phyloP scores from a whole-genome alignment of 2,329 filamentous ascomycete species.

The Epichloe amarillans region DNA sequence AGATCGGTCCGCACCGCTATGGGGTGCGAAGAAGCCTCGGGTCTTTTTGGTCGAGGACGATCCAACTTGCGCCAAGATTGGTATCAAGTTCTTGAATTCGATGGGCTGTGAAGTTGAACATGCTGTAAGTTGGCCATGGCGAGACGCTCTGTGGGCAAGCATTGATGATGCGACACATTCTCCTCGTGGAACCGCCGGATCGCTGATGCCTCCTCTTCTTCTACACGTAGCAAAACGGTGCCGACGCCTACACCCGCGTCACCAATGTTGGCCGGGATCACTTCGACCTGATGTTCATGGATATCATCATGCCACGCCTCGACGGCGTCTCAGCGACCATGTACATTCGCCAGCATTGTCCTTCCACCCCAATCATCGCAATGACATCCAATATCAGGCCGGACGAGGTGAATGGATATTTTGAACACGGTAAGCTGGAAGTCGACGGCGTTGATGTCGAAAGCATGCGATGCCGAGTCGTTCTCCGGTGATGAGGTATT shows the following conservation, averaged over 20 bases:
- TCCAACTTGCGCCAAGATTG: slow-evolving; percentile 52
- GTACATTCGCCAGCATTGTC: slow-evolving; percentile 77
- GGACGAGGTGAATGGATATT: slow-evolving; percentile 94
- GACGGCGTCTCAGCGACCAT: slow-evolving; percentile 92
- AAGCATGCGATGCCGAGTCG: no score
- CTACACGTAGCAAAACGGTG: slow-evolving; percentile 46
- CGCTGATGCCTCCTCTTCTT: slow-evolving; percentile 7
- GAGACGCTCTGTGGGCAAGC: not conserved
- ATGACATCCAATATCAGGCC: slow-evolving; percentile 98
- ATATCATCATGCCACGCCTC: slow-evolving; percentile 93
- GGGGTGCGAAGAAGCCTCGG: slow-evolving; percentile 53
- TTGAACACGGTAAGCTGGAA: slow-evolving; percentile 66
- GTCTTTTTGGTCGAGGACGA: slow-evolving; percentile 86
- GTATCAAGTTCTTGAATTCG: slow-evolving; percentile 51
- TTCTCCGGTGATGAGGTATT: no score
- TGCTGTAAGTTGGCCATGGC: slow-evolving; percentile 35
- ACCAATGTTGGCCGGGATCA: slow-evolving; percentile 31
- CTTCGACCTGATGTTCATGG: slow-evolving; percentile 68
- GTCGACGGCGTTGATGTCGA: no score
- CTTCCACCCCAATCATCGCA: slow-evolving; percentile 76
- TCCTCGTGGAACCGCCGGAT: not conserved
- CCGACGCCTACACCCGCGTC: slow-evolving; percentile 84
- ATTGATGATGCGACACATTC: no score
- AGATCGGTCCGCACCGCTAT: slow-evolving; percentile 31
- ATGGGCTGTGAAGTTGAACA: slow-evolving; percentile 56